Base-by-base conservation (phyloP, 441 rosid genomes). In the Populus tomentosa region DNA sequence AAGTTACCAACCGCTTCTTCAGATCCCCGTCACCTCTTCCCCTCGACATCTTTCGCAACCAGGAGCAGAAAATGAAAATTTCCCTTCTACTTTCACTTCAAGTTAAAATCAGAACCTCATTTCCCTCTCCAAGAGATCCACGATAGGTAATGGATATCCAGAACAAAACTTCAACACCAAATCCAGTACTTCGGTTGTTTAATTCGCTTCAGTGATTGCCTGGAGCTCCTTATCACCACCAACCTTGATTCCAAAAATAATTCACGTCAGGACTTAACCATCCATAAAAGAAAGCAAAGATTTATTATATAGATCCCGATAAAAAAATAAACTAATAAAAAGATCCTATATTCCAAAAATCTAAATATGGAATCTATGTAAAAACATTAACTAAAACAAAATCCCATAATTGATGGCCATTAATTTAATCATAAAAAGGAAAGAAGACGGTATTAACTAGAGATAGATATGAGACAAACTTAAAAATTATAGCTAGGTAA, bases 21-120 rank as follows among this genome's bases (percentile, higher is more conserved):
- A 81, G 80, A 38, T 38, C 73, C 64, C 79, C 84, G 62, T 84
- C 84, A 53, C 82, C 63, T 76, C 86, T 84, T 73, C 84, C 86
- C 78, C 86, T 84, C 79, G 72, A 5, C 77, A 74, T 74, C 77
- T 24, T 74, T 64, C 3, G 20, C 70, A 74, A 74, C 69, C 21
- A 24, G 20, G 14, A 71, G 24, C 26, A 73, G 32, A 36, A 21
- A 75, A 83, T 82, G 10, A 11, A 21, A 32, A n/a, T 36, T 35
- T 21, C 67, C 53, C 72, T 66, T 67, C 36, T 14, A 76, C 62
- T 70, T 62, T 53, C 10, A 14, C 14, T 28, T 62, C 59, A 75
- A 70, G 75, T 64, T 72, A 36, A 72, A 67, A 30, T 26, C 65
- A 38, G 30, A 73, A 67, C 23, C 61, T 72, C 73, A 30, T 11